Conservation (phyloP, 306 rosid species). For the Arachis hypogaea region DNA sequence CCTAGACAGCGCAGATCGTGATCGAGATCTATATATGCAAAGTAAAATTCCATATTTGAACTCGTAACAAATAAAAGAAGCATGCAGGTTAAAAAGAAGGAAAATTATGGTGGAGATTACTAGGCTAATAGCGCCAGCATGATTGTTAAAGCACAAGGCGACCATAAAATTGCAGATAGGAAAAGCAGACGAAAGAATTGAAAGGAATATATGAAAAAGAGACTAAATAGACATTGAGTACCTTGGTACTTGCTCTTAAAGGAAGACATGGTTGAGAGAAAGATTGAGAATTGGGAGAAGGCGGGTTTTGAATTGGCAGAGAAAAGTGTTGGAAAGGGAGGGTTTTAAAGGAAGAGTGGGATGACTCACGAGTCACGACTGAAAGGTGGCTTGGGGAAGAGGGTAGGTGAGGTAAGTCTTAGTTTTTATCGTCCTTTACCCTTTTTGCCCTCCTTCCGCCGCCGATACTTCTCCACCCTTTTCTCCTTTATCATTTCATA, state of each 20-base stretch:
- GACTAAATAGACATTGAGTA: not conserved
- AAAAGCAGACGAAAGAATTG: not conserved
- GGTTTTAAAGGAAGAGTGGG: not conserved
- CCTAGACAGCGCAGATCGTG: not conserved
- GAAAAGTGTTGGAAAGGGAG: not conserved
- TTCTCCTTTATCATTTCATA: too few relatives aligned
- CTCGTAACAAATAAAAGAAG: not conserved
- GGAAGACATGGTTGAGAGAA: constrained; percentile 29
- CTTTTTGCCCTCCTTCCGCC: not conserved
- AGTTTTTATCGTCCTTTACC: not conserved
- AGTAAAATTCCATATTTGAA: not conserved
- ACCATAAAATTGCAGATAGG: not conserved
- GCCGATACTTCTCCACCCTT: too few relatives aligned
- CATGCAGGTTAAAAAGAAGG: constrained; percentile 1
- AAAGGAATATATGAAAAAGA: not conserved
- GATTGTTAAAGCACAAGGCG: not conserved
- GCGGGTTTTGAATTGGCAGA: not conserved
- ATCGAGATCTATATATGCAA: not conserved
- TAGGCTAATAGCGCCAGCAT: not conserved
- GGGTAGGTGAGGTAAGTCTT: constrained; percentile 2
- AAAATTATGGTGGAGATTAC: not conserved
- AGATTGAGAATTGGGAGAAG: not conserved
- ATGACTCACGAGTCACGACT: not conserved
- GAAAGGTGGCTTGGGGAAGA: not conserved
- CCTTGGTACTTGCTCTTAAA: constrained; percentile 49